Base-by-base conservation (phyloP, 176 grass and related monocot species). In the Triticum timopheevii region DNA sequence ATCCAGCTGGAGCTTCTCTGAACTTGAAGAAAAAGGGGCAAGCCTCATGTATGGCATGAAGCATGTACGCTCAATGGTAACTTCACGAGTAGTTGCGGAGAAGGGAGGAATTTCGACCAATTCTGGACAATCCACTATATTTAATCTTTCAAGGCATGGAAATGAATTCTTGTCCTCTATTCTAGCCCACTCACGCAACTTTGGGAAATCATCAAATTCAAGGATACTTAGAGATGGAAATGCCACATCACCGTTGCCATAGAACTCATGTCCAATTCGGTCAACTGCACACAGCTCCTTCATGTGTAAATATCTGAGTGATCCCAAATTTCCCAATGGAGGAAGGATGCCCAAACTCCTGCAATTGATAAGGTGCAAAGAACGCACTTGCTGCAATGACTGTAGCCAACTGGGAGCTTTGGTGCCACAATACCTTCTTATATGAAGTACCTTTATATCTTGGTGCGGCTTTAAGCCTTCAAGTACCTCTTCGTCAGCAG, bases 391-490 rank as follows among this genome's bases (percentile, higher is more conserved):
- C 9, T 49, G 54, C 30, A 66, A 15, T 70, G 35, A 70, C 47
- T 80, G n/a, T 50, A 86, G 64, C 84, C 77, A 86, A 44, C n/a
- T 72, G 8, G 84, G 84, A 44, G 35, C 42, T 65, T 42, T 33
- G 22, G 36, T 42, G 13, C 84, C 84, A 39, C 64, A 47, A 33
- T 86, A 86, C n/a, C 84, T 35, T 62, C 61, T 86, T 13, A 80
- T 73, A 58, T 42, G 71, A 16, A 86, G 67, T 56, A 71, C 76
- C 19, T 61, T 25, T 15, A 86, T 66, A 27, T 62, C 69, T 59
- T 10, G 34, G 78, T 86, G 76, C 13, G 77, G 84, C 25, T 42
- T 44, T 24, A 86, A 76, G 30, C 30, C 76, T 50, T 86, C 84
- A 36, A 86, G 33, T 23, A 86, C 65, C 19, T 80, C 35, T 42